Evolutionary conservation across 2,329 filamentous ascomycete genomes (phyloP).

Genomic region (Elsinoe perseae): DNA sequence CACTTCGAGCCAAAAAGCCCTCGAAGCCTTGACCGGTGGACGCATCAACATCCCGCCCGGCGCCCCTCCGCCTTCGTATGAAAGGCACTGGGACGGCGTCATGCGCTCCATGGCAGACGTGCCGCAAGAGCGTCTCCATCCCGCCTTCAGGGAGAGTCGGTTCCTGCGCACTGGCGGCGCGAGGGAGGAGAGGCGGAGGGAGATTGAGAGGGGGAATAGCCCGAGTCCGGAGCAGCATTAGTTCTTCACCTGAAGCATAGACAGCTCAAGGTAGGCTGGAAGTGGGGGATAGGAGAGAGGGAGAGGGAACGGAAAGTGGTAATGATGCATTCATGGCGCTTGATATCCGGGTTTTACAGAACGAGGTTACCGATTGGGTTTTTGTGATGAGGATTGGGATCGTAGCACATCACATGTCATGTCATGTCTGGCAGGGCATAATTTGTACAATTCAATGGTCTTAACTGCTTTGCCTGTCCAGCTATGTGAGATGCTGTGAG

Average conservation of each 20-base stretch:
- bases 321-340: neutral
- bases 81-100: constrained; percentile 13
- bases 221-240: neutral
- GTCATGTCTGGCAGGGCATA: neutral
- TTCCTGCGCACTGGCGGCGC: constrained; percentile 10
- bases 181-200: constrained; percentile 6
- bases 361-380: neutral
- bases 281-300: neutral
- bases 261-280: too few relatives aligned
- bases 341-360: neutral
- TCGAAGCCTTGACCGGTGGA: constrained; percentile 4
- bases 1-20: constrained; percentile 2
- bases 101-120: constrained; percentile 4
- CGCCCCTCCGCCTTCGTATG: constrained; percentile 4
- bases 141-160: constrained; percentile 9
- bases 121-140: constrained; percentile 5
- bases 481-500: too few relatives aligned
- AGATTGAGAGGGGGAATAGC: constrained; percentile 4
- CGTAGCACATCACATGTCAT: neutral
- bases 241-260: neutral
- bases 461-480: too few relatives aligned
- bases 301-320: neutral
- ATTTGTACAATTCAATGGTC: neutral
- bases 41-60: neutral
- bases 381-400: neutral